Evolutionary conservation across 345 rosid species (phyloP), one percentile per base, ranked within the genome.

Genomic region (Conringia planisiliqua): DNA sequence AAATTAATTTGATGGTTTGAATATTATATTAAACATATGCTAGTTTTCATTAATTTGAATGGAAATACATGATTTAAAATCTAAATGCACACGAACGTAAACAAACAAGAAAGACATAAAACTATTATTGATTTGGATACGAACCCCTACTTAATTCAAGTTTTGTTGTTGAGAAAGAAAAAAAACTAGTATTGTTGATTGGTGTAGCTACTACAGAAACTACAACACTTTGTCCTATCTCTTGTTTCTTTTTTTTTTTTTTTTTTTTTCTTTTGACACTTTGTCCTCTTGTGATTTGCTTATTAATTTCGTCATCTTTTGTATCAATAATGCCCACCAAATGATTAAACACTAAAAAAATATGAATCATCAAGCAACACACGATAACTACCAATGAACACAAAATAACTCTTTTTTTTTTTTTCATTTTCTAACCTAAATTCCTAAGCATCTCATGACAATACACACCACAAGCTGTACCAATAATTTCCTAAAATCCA

Each of bases 401-500:
- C 48, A 16, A 24, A 3, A 36, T 22, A 5, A 66, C 7, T 6
- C 14, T 27, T 20, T 13, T 42, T 18, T 20, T 13, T 42, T 18
- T 16, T 47, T 11, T 70, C 22, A 33, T 43, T 29, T 58, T 58
- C n/a, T 16, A 32, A 22, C 46, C 46, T 12, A 42, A 57, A 56
- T 3, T 40, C 6, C 32, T 44, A 22, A 73, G 64, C 58, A 32
- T 52, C 12, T 6, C 36, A 30, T 54, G 24, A 29, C 26, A 57
- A 38, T 50, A 68, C 48, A 61, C 27, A 68, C 56, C 40, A 52
- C 50, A 58, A 58, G 26, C 51, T 51, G 64, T 32, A 40, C 61
- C 55, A 60, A 68, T 75, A 66, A 67, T 67, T 59, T 59, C 29
- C 72, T 0, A 32, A 11, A 27, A 22, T 51, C 69, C 79, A 76